A percentile compares a stretch with the other conserved stretches of the same genome.
These are phyloP conservation scores for Colletotrichum tropicale DNA, from an alignment of 2,329 filamentous ascomycete species.

Conservation along the genomic window DNA sequence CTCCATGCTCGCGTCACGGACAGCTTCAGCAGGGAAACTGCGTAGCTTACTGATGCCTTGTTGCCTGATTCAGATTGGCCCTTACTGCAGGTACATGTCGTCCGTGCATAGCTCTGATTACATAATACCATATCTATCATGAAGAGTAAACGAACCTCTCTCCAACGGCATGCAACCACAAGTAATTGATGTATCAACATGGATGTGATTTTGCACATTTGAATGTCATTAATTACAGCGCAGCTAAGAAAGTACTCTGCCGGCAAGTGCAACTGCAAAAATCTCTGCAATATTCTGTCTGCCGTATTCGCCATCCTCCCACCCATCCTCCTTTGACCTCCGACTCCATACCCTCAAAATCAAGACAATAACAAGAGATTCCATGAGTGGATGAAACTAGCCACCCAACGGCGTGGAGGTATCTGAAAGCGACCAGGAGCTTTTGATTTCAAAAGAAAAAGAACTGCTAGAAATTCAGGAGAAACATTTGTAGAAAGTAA, in stretches of 20 bases:
- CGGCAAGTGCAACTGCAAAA: neutral
- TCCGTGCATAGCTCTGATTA: neutral
- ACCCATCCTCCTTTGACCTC: neutral
- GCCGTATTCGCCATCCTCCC: neutral
- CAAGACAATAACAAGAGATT: neutral
- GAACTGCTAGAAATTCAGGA: neutral
- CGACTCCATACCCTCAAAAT: neutral
- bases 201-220: neutral
- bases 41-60: constrained; percentile 22
- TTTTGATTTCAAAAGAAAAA: neutral
- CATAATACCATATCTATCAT: neutral
- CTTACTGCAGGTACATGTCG: constrained; percentile 14
- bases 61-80: constrained; percentile 17
- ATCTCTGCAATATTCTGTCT: neutral
- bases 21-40: constrained; percentile 24
- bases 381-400: neutral
- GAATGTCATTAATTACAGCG: neutral
- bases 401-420: constrained; percentile 2
- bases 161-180: neutral
- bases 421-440: constrained; percentile 8
- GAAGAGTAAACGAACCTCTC: too few relatives aligned
- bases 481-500: neutral
- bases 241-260: neutral
- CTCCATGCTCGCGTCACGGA: constrained; percentile 46
- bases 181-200: neutral